Conservation (phyloP, 1,284 basidiomycete genomes). For the Papiliotrema terrestris region DNA sequence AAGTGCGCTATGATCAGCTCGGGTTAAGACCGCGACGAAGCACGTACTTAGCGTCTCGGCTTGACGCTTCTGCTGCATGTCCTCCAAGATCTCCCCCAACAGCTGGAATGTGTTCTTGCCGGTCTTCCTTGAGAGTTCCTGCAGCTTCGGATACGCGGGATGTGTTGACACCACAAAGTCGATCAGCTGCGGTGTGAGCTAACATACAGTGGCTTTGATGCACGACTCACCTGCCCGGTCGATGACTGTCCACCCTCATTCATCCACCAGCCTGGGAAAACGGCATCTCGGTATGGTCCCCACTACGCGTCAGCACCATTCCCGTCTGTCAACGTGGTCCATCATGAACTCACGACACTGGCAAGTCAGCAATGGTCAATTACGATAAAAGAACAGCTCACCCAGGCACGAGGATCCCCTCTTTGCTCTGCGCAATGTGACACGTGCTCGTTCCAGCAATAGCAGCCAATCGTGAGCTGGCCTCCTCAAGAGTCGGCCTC, state of each 20-base stretch:
- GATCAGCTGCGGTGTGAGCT: constrained; percentile 61
- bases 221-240: constrained; percentile 72
- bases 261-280: constrained; percentile 97
- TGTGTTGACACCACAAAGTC: constrained; percentile 95
- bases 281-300: constrained; percentile 82
- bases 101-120: constrained; percentile 55
- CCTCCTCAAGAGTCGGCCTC: constrained; percentile 62
- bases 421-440: constrained; percentile 77
- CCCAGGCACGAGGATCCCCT: constrained; percentile 83
- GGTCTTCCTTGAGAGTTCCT: constrained; percentile 55
- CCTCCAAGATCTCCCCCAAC: constrained; percentile 70
- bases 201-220: neutral
- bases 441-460: constrained; percentile 96
- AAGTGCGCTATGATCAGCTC: constrained; percentile 59
- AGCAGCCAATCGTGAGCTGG: constrained; percentile 77
- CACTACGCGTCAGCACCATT: constrained; percentile 54
- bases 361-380: neutral
- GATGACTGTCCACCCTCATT: constrained; percentile 98
- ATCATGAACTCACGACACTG: constrained; percentile 30
- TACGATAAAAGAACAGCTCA: constrained; percentile 6
- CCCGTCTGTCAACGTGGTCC: no score
- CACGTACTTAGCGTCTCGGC: constrained; percentile 58
- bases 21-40: neutral
- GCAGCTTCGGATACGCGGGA: constrained; percentile 70
- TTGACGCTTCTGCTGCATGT: constrained; percentile 58